Percentiles rank a stretch among this genome's conserved stretches.
phyloP scores from a whole-genome alignment of 441 rosid genomes.

The Corymbia calophylla region DNA sequence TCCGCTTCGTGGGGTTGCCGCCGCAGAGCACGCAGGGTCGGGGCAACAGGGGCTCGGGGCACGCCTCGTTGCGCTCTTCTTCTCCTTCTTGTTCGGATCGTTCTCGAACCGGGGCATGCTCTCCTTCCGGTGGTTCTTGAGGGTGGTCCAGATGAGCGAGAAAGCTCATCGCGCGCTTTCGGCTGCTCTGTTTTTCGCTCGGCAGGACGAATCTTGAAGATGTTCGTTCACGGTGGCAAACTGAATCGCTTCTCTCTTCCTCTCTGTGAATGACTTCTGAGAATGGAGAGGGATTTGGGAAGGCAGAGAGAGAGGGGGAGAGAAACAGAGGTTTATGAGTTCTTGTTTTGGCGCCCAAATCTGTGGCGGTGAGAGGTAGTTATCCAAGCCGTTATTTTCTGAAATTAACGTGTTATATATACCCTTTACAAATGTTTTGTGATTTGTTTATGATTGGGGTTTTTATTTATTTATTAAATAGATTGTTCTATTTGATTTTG shows the following conservation, averaged over 20 bases:
- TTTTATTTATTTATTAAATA: neutral
- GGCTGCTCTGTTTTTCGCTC: neutral
- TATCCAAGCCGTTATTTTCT: neutral
- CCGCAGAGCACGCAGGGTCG: neutral
- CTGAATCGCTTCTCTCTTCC: neutral
- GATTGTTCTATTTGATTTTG: neutral
- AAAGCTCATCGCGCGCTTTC: neutral
- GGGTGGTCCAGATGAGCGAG: neutral
- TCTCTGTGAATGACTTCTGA: neutral
- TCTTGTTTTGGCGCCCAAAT: neutral
- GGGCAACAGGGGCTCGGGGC: neutral
- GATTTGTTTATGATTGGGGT: neutral
- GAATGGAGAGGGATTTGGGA: neutral
- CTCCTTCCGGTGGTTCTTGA: neutral
- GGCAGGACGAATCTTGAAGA: neutral
- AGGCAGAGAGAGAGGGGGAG: neutral
- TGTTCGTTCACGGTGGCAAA: neutral
- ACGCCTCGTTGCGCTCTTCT: neutral
- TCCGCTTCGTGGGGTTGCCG: neutral
- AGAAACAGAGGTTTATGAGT: neutral
- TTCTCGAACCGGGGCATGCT: neutral
- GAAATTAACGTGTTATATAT: neutral
- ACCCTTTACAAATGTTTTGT: neutral
- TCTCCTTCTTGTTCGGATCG: neutral
- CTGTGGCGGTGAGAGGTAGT: neutral